Evolutionary conservation across 1,284 basidiomycete species (phyloP), one percentile per base, ranked within the genome.

Genomic region (Stereum hirsutum): DNA sequence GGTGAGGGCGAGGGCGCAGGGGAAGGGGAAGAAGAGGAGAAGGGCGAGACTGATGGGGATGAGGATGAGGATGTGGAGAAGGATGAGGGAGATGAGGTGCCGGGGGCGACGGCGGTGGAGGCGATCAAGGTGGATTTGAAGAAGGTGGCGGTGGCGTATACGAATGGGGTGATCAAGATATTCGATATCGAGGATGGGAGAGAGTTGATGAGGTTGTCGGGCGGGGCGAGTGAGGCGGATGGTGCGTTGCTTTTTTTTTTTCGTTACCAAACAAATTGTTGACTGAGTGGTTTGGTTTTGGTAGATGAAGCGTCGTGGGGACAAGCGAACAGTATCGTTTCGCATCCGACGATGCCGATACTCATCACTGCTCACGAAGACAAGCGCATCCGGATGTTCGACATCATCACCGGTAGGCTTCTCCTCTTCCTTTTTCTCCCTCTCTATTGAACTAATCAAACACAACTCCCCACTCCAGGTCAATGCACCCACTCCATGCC

Each of bases 331-430:
- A 78, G 81, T 47, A 81, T 97, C 41, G 78, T 85, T 30, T 92
- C 91, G 35, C 92, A 97, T 66, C 92, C 93, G 10, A 94, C 89
- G 1, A 81, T 93, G 70, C 79, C 89, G 1, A 65, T 94, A 21
- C 75, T 98, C 38, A 79, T 95, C 27, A 88, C 89, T 12, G 95
- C 82, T 0, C 89, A 96, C 59, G 94, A 98, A 64, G 93, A 98
- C 67, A 92, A 91, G 52, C 84, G 83, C 56, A 90, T 98, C 52
- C 77, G 89, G 25, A 79, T 97, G 46, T 96, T 89, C 61, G 91
- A 97, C 61, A 74, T 89, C 39, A 67, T 69, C 27, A 87, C 84
- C 48, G 86, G 93, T 88, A 52, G 51, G 78, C 59, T 27, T 32
- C 31, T 21, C n/a, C n/a, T n/a, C n/a, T n/a, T n/a, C 25, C 20